Conservation (phyloP, 352 stramenopile species). For the Phytophthora sojae region DNA sequence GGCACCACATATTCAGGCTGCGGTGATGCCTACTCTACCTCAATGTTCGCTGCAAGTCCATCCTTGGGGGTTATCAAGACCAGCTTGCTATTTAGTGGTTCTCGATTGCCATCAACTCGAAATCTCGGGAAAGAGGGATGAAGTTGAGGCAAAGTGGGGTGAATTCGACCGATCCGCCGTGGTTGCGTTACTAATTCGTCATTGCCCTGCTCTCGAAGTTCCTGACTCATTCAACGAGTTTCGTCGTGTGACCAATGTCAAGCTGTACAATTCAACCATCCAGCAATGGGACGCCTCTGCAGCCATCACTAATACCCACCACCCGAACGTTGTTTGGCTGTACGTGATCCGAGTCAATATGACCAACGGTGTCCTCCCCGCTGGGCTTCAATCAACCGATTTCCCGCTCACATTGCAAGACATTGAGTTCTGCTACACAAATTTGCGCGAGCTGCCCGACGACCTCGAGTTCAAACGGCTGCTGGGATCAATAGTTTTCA, state of each 20-base stretch:
- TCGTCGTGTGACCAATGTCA: slow-evolving; percentile 25
- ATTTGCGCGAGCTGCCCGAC: slow-evolving; percentile 36
- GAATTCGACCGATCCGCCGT: slow-evolving; percentile 26
- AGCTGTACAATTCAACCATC: slow-evolving; percentile 44
- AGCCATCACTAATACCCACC: slow-evolving; percentile 20
- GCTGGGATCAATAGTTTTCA: background rate
- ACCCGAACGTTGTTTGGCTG: slow-evolving; percentile 37
- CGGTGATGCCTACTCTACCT: background rate
- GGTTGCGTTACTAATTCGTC: slow-evolving; percentile 19
- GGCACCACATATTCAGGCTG: slow-evolving; percentile 18
- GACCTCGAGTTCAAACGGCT: slow-evolving; percentile 41
- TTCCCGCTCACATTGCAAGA: slow-evolving; percentile 15
- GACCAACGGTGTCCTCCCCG: slow-evolving; percentile 28
- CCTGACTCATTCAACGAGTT: slow-evolving; percentile 32
- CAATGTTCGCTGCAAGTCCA: slow-evolving; percentile 18
- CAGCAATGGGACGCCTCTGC: slow-evolving; percentile 25
- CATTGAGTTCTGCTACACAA: slow-evolving; percentile 35
- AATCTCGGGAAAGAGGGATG: background rate
- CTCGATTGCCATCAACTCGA: slow-evolving; percentile 30
- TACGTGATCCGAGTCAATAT: slow-evolving; percentile 37
- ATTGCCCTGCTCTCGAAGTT: slow-evolving; percentile 40
- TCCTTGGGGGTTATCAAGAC: slow-evolving; percentile 21
- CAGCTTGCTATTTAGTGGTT: slow-evolving; percentile 31
- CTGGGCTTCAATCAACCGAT: slow-evolving; percentile 24
- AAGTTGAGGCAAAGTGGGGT: slow-evolving; percentile 12